These are phyloP conservation scores for Skeletonema menzelii DNA, from an alignment of 108 stramenopile genomes.

Conservation along the genomic window DNA sequence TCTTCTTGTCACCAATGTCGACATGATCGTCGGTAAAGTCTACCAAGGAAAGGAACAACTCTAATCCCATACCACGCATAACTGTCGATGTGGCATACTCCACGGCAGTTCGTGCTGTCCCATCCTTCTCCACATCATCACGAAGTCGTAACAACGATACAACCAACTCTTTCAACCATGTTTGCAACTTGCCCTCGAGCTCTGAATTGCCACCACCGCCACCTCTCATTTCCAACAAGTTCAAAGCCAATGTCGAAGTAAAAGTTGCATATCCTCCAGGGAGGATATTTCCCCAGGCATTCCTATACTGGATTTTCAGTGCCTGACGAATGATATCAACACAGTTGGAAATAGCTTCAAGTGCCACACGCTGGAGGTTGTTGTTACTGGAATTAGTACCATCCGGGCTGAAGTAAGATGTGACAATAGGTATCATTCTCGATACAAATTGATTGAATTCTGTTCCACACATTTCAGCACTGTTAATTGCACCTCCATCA, in stretches of 20 bases:
- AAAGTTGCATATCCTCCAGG: constrained; percentile 44
- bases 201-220: constrained; percentile 8
- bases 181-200: constrained; percentile 16
- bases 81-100: constrained; percentile 63
- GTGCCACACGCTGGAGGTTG: constrained; percentile 22
- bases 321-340: constrained; percentile 14
- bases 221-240: constrained; percentile 49
- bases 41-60: constrained; percentile 56
- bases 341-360: constrained; percentile 29
- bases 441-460: constrained; percentile 44
- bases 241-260: constrained; percentile 35
- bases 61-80: constrained; percentile 68
- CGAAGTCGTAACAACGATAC: constrained; percentile 29
- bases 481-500: neutral
- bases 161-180: constrained; percentile 46
- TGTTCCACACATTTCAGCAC: constrained; percentile 22
- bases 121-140: constrained; percentile 44
- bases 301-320: constrained; percentile 35
- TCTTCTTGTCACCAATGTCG: neutral
- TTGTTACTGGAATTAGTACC: neutral
- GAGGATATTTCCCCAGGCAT: constrained; percentile 34
- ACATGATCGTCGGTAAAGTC: constrained; percentile 41
- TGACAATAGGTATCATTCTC: constrained; percentile 24
- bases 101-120: constrained; percentile 38
- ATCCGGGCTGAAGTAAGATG: neutral